Percentiles rank a stretch among this genome's conserved stretches.
Conservation (phyloP, 164 flowering plant genomes). For the Umbellularia californica region DNA sequence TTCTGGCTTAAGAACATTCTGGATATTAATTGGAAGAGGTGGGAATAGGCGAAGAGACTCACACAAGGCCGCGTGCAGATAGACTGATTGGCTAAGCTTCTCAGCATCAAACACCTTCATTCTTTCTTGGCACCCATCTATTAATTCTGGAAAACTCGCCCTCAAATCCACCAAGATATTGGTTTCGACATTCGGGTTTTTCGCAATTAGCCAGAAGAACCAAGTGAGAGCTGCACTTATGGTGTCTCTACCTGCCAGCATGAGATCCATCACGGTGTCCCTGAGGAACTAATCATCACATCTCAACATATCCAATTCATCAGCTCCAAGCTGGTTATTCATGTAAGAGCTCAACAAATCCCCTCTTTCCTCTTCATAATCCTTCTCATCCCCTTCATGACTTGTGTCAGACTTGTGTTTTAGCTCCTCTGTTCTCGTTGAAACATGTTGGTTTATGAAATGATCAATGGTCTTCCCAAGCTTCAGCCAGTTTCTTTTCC, state of each 20-base stretch:
- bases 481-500: slow-evolving; percentile 19
- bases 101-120: slow-evolving; percentile 6
- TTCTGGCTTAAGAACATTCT: slow-evolving; percentile 19
- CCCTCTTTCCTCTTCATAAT: neutral
- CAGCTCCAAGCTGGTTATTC: neutral
- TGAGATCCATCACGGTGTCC: slow-evolving; percentile 9
- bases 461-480: slow-evolving; percentile 10
- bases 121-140: neutral
- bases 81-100: slow-evolving; percentile 21
- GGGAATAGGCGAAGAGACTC: slow-evolving; percentile 36
- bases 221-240: slow-evolving; percentile 4
- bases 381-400: neutral
- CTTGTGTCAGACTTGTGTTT: slow-evolving; percentile 1
- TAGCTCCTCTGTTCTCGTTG: slow-evolving; percentile 1
- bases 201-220: slow-evolving; percentile 17
- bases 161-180: neutral
- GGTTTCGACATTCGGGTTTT: neutral
- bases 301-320: neutral
- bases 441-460: slow-evolving; percentile 9
- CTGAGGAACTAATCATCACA: slow-evolving; percentile 8
- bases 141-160: neutral
- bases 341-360: slow-evolving; percentile 15
- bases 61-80: slow-evolving; percentile 36
- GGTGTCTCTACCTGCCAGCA: slow-evolving; percentile 17
- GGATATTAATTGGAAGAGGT: slow-evolving; percentile 26